These are phyloP conservation scores for Ampelomyces quisqualis DNA, from an alignment of 2,329 filamentous ascomycete genomes.

Conservation along the genomic window DNA sequence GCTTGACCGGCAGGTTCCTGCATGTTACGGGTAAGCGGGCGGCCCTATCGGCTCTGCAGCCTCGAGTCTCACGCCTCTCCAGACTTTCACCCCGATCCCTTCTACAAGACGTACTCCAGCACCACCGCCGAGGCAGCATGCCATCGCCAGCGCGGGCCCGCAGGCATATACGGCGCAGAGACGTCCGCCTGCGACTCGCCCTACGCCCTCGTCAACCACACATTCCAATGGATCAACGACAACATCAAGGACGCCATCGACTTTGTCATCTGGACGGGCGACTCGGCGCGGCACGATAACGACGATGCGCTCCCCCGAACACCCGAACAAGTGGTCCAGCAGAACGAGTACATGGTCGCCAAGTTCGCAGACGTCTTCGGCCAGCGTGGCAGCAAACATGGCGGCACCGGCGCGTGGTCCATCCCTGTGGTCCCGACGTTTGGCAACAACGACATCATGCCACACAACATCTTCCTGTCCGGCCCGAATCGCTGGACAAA, in stretches of 20 bases:
- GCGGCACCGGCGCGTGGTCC: conserved; percentile 56
- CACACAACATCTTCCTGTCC: conserved; percentile 86
- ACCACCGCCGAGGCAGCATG: conserved; percentile 70
- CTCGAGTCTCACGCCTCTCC: not conserved
- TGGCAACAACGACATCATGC: conserved; percentile 96
- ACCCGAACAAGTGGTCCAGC: conserved; percentile 69
- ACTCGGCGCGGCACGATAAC: conserved; percentile 86
- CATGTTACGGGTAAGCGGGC: conserved; percentile 75
- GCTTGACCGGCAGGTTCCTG: conserved; percentile 68
- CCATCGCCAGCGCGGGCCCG: conserved; percentile 73
- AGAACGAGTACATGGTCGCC: conserved; percentile 73
- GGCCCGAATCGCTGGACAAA: conserved; percentile 88
- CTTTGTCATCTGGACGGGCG: conserved; percentile 91
- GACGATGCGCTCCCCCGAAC: conserved; percentile 78
- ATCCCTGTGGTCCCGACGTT: conserved; percentile 87
- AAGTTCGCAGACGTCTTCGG: conserved; percentile 77
- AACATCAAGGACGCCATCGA: conserved; percentile 78
- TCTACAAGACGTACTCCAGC: conserved; percentile 78
- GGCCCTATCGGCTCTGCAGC: not conserved
- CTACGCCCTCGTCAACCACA: conserved; percentile 76
- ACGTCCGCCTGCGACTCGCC: conserved; percentile 89
- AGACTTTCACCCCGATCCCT: conserved; percentile 92
- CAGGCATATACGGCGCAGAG: conserved; percentile 81
- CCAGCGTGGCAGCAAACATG: conserved; percentile 46
- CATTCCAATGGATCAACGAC: conserved; percentile 81